Percentiles rank a stretch among this genome's conserved stretches.
Conservation (phyloP, 148 eudicot species). For the Pharnaceum exiguum region DNA sequence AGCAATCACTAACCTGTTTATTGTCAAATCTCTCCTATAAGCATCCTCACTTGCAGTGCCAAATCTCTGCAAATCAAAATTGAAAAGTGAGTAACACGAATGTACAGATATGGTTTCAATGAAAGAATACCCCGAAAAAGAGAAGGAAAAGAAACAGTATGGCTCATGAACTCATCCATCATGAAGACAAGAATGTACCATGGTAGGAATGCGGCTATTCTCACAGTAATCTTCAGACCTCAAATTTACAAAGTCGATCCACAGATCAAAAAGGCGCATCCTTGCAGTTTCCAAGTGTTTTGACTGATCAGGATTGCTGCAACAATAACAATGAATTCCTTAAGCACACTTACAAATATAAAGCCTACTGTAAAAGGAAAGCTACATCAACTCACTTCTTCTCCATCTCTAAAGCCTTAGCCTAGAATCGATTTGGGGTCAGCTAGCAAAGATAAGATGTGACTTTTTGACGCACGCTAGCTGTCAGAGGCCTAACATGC, state of each 20-base stretch:
- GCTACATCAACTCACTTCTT: too few species aligned
- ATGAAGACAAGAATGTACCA: slow-evolving; percentile 42
- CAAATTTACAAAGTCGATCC: slow-evolving; percentile 92
- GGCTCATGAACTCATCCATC: too few species aligned
- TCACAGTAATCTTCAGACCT: slow-evolving; percentile 92
- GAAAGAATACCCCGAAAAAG: too few species aligned
- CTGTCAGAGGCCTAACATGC: too few species aligned
- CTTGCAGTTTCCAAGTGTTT: slow-evolving; percentile 98
- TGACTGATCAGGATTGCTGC: slow-evolving; percentile 98
- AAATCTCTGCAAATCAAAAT: slow-evolving; percentile 56
- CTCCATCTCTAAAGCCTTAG: too few species aligned
- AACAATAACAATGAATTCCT: slow-evolving; percentile 7
- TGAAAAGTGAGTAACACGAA: slow-evolving; percentile 3
- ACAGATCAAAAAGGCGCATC: slow-evolving; percentile 80
- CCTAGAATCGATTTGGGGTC: too few species aligned
- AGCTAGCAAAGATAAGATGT: too few species aligned
- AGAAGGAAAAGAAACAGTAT: too few species aligned
- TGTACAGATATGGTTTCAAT: too few species aligned
- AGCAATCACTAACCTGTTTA: slow-evolving; percentile 64
- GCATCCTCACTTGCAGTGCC: slow-evolving; percentile 97
- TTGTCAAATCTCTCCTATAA: slow-evolving; percentile 91
- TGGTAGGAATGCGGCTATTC: slow-evolving; percentile 91
- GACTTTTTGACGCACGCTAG: too few species aligned
- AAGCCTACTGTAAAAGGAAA: background rate
- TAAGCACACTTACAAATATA: background rate